phyloP scores from a whole-genome alignment of 345 rosid genomes.

The Gossypium turneri region DNA sequence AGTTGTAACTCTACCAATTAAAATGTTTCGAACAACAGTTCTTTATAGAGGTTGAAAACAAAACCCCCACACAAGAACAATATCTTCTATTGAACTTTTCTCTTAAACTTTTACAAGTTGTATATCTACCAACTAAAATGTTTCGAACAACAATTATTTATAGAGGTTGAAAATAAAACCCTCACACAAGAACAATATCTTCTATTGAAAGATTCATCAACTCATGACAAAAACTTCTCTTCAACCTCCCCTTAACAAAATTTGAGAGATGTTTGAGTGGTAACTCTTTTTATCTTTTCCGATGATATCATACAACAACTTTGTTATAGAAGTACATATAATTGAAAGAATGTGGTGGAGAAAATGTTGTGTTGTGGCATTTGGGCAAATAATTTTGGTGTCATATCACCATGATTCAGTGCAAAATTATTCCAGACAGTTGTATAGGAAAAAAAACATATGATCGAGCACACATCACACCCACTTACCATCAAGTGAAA shows the following conservation, averaged over 20 bases:
- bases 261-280: too few species aligned
- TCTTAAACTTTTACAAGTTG: too few species aligned
- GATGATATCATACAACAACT: too few species aligned
- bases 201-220: too few species aligned
- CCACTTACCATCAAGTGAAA: background rate
- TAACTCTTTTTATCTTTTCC: too few species aligned
- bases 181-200: fast-evolving
- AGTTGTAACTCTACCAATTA: too few species aligned
- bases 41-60: too few species aligned
- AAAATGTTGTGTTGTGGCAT: background rate
- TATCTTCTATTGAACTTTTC: too few species aligned
- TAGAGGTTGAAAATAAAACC: too few species aligned
- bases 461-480: background rate
- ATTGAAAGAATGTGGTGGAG: background rate
- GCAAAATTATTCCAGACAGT: background rate
- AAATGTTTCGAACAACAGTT: fast-evolving
- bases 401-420: conserved; percentile 2
- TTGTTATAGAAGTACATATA: background rate
- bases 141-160: fast-evolving
- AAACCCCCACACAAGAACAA: fast-evolving
- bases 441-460: background rate
- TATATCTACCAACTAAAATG: too few species aligned
- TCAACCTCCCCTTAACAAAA: too few species aligned
- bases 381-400: conserved; percentile 3
- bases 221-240: too few species aligned